Percentiles rank a stretch among this genome's conserved stretches.
These are phyloP conservation scores for Tylopilus plumbeoviolaceoides DNA, from an alignment of 768 basidiomycete genomes.

Conservation along the genomic window DNA sequence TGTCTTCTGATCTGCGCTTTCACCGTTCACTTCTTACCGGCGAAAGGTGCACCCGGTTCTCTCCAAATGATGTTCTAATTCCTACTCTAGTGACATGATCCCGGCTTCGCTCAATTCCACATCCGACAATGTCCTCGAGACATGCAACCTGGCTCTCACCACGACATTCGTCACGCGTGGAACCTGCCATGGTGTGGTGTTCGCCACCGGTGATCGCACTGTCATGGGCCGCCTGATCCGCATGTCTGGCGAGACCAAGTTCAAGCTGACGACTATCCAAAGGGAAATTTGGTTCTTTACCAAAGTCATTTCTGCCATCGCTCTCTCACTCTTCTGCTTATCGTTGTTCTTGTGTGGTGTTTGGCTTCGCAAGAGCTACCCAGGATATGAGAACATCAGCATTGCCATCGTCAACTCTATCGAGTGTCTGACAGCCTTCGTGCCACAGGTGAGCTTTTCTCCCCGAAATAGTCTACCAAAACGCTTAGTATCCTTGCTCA, in stretches of 20 bases:
- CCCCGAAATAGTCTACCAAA: not conserved
- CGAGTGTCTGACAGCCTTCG: constrained; percentile 37
- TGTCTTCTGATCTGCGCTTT: constrained; percentile 48
- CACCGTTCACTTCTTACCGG: constrained; percentile 54
- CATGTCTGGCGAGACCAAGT: no score
- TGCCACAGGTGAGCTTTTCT: constrained; percentile 33
- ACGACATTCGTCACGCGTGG: constrained; percentile 42
- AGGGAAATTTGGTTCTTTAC: constrained; percentile 48
- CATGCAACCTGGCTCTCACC: constrained; percentile 46
- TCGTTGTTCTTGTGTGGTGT: constrained; percentile 38
- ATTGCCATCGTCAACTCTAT: constrained; percentile 36
- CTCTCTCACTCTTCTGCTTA: constrained; percentile 36
- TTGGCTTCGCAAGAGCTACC: constrained; percentile 38
- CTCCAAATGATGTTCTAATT: not conserved
- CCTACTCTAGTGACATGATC: constrained; percentile 35
- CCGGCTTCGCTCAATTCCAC: constrained; percentile 42
- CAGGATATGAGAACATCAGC: constrained; percentile 34
- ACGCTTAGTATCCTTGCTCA: constrained; percentile 2
- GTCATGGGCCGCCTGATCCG: constrained; percentile 51
- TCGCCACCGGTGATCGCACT: constrained; percentile 41
- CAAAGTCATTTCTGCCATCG: constrained; percentile 45
- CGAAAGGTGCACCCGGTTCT: constrained; percentile 25
- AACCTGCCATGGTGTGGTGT: constrained; percentile 38
- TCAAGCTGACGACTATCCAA: constrained; percentile 44
- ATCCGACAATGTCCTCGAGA: constrained; percentile 47